Conservation (phyloP, 352 stramenopile species). For the Phytophthora agathidicida region DNA sequence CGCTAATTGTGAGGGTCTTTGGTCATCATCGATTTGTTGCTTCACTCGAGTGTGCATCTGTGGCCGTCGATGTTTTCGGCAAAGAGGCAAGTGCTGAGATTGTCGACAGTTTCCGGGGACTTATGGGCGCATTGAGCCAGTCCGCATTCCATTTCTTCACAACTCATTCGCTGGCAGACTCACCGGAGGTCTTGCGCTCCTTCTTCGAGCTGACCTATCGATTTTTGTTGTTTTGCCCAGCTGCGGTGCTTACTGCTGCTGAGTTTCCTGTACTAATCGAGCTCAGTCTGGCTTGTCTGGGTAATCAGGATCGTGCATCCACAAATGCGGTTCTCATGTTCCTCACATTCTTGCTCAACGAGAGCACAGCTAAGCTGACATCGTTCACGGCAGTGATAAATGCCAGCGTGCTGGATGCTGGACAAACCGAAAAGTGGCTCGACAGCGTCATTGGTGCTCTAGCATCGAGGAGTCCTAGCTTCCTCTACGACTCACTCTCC, state of each 20-base stretch:
- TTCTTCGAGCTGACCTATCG: conserved; percentile 77
- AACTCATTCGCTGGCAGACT: conserved; percentile 58
- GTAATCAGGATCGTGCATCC: conserved; percentile 68
- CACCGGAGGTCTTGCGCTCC: conserved; percentile 63
- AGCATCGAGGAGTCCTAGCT: conserved; percentile 56
- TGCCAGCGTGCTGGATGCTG: conserved; percentile 42
- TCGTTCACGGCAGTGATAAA: conserved; percentile 56
- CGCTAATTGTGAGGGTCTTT: conserved; percentile 67
- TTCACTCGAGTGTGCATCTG: conserved; percentile 67
- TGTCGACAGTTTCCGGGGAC: conserved; percentile 53
- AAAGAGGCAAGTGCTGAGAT: conserved; percentile 48
- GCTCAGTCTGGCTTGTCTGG: conserved; percentile 60
- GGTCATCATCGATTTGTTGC: conserved; percentile 56
- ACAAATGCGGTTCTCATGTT: conserved; percentile 77
- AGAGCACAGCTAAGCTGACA: conserved; percentile 53
- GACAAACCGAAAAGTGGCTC: conserved; percentile 56
- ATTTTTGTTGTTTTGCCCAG: conserved; percentile 74
- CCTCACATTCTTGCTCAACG: conserved; percentile 63
- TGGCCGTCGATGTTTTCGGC: conserved; percentile 75
- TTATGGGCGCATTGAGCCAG: conserved; percentile 66
- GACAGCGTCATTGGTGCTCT: conserved; percentile 54
- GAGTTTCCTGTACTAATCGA: conserved; percentile 70
- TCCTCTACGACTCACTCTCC: conserved; percentile 60
- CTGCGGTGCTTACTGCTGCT: conserved; percentile 54
- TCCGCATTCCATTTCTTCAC: conserved; percentile 74